Percentiles rank a stretch among this genome's conserved stretches.
Evolutionary conservation across 495 filamentous ascomycete species (phyloP).

Genomic region (Tuber magnatum): DNA sequence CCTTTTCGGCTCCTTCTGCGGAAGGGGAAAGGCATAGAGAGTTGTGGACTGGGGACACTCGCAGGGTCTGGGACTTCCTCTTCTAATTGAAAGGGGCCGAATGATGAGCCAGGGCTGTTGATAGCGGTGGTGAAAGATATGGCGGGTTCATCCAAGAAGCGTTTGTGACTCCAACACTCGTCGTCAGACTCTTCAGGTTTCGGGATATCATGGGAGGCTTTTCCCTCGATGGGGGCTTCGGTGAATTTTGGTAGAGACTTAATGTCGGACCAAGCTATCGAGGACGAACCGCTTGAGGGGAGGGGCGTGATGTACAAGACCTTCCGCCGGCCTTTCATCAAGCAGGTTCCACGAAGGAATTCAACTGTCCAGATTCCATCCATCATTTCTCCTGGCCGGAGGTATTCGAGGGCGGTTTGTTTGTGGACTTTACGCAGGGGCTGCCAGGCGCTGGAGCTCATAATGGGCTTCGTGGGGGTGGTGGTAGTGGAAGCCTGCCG

Average conservation of each 20-base stretch:
- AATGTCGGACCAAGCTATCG: constrained; percentile 24
- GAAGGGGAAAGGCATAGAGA: not conserved
- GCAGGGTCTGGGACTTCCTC: constrained; percentile 5
- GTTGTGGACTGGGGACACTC: not conserved
- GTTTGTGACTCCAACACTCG: not conserved
- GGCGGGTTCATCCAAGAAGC: not conserved
- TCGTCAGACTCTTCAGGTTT: not conserved
- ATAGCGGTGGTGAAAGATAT: not conserved
- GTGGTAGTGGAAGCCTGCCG: not conserved
- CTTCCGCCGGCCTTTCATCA: constrained; percentile 22
- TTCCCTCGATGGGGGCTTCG: not conserved
- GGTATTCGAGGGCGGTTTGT: constrained; percentile 58
- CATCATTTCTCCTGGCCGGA: constrained; percentile 58
- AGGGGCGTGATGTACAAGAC: constrained; percentile 32
- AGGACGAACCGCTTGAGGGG: not conserved
- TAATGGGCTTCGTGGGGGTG: constrained; percentile 3
- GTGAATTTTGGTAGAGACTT: constrained; percentile 9
- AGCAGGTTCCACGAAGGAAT: constrained; percentile 48
- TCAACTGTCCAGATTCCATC: constrained; percentile 59
- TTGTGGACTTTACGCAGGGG: constrained; percentile 65
- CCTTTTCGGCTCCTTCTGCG: not conserved
- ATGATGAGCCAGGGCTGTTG: constrained; percentile 8
- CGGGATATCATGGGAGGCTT: not conserved
- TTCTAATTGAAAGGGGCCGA: constrained; percentile 24
- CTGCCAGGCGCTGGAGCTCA: constrained; percentile 46